These are phyloP conservation scores for Didymella lethalis DNA, from an alignment of 2,329 filamentous ascomycete species.

Conservation along the genomic window DNA sequence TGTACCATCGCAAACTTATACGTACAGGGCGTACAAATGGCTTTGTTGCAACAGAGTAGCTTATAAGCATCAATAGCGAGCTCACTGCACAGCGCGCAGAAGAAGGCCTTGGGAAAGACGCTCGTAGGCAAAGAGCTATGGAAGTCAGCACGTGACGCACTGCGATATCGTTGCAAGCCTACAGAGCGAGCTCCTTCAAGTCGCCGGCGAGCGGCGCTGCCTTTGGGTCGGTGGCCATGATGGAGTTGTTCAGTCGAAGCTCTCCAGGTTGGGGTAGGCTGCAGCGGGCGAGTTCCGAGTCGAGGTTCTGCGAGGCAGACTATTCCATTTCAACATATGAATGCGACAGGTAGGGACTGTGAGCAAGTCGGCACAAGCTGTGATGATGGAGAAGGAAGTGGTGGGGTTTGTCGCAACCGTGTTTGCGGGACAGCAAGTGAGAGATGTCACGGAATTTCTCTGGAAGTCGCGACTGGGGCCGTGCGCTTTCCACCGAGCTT, in stretches of 20 bases:
- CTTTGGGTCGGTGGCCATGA: constrained; percentile 47
- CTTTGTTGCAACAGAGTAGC: constrained; percentile 92
- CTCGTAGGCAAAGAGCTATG: constrained; percentile 77
- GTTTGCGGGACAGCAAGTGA: constrained; percentile 17
- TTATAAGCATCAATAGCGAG: constrained; percentile 90
- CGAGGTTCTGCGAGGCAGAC: constrained; percentile 17
- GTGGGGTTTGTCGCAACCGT: constrained; percentile 18
- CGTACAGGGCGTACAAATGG: constrained; percentile 90
- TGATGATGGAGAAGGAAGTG: constrained; percentile 26
- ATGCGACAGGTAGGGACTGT: constrained; percentile 17
- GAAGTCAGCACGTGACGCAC: constrained; percentile 22
- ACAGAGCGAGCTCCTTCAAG: constrained; percentile 46
- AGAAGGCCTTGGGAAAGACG: constrained; percentile 93
- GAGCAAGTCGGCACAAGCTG: constrained; percentile 11
- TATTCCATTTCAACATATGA: constrained; percentile 34
- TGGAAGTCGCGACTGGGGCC: constrained; percentile 19
- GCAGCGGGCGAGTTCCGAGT: constrained; percentile 29
- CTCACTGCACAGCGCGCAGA: constrained; percentile 92
- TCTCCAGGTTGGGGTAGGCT: constrained; percentile 32
- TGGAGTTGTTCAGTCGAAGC: constrained; percentile 25
- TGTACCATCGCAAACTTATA: not conserved
- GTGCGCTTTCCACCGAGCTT: constrained; percentile 6
- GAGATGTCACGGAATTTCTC: constrained; percentile 19
- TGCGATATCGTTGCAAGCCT: constrained; percentile 1
- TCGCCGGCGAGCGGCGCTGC: constrained; percentile 46